Evolutionary conservation across 2,329 filamentous ascomycete species (phyloP), one percentile per base, ranked within the genome.

Genomic region (Myriosclerotinia scirpicola): DNA sequence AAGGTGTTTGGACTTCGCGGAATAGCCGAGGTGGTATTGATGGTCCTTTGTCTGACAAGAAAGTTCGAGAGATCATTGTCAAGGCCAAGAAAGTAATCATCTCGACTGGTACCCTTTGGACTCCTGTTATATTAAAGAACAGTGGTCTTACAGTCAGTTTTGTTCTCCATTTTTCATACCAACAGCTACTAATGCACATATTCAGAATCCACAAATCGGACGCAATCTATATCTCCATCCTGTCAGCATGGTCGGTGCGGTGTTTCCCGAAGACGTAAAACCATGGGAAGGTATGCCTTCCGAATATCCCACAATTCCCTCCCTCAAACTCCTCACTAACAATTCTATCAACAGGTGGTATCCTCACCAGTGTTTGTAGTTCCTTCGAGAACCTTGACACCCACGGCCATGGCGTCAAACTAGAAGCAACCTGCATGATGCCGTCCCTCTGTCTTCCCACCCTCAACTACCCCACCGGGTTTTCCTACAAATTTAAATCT

Each of bases 161-260:
- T 20, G 40, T 17, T 14, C 48, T 20, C 26, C 30, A 17, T 20
- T 7, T 40, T 7, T 50, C 7, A 36, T 44, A 2, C 8, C 0
- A 26, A 54, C 12, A 20, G 34, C 30, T n/a, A 40, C 69, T 73
- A 52, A 73, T 54, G 46, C 20, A 2, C 30, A 7, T 40, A 26
- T 26, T 52, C 40, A 75, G 80, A 97, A 96, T 75, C 83, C 83
- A 5, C 88, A 97, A 66, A 89, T 97, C 69, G 94, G 94, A 36
- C 85, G 83, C 9, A 91, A 97, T 73, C 84, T 97, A 4, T 83
- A 95, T 73, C 78, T 97, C 0, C 94, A 98, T 74, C 94, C 93
- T 1, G 88, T 87, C 74, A 84, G 82, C 73, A 75, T 82, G 11
- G 73, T 87, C 7, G 76, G 77, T 5, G 90, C 84, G 2, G 81